phyloP scores from a whole-genome alignment of 2,329 filamentous ascomycete species.

The Cyphellophora attinorum region DNA sequence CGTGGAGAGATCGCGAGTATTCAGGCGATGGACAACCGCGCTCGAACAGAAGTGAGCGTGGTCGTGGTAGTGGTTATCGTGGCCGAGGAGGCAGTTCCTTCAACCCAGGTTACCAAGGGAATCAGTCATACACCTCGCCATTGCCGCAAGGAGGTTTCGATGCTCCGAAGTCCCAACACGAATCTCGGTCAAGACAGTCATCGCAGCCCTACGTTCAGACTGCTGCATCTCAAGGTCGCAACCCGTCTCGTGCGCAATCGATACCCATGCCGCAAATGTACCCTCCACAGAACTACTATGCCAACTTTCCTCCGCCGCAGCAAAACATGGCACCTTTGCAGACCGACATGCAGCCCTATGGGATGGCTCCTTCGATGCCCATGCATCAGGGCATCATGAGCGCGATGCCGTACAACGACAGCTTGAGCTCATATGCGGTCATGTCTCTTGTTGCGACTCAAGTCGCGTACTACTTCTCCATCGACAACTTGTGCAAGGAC shows the following conservation, averaged over 20 bases:
- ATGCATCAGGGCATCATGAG: slow-evolving; percentile 37
- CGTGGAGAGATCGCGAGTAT: slow-evolving; percentile 25
- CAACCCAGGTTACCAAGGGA: slow-evolving; percentile 17
- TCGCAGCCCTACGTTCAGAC: slow-evolving; percentile 21
- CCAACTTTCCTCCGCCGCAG: slow-evolving; percentile 23
- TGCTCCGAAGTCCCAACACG: slow-evolving; percentile 29
- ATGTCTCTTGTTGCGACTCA: slow-evolving; percentile 52
- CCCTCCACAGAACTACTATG: slow-evolving; percentile 11
- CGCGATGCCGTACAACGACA: slow-evolving; percentile 48
- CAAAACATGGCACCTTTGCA: slow-evolving; percentile 14
- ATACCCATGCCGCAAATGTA: slow-evolving; percentile 35
- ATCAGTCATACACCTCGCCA: slow-evolving; percentile 26
- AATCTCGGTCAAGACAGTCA: slow-evolving; percentile 27
- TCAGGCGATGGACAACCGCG: slow-evolving; percentile 26
- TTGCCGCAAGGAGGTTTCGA: slow-evolving; percentile 31
- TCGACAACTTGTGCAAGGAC: slow-evolving; percentile 92
- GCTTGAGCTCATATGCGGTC: slow-evolving; percentile 47
- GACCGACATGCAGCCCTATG: slow-evolving; percentile 23
- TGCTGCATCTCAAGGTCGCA: slow-evolving; percentile 24
- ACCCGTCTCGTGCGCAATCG: slow-evolving; percentile 51
- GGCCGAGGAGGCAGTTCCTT: slow-evolving; percentile 31
- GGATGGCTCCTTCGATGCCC: slow-evolving; percentile 45
- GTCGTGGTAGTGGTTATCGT: slow-evolving; percentile 29
- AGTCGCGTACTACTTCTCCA: slow-evolving; percentile 88
- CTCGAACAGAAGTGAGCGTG: slow-evolving; percentile 29